These are phyloP conservation scores for Boletus edulis DNA, from an alignment of 768 basidiomycete genomes.

Conservation along the genomic window DNA sequence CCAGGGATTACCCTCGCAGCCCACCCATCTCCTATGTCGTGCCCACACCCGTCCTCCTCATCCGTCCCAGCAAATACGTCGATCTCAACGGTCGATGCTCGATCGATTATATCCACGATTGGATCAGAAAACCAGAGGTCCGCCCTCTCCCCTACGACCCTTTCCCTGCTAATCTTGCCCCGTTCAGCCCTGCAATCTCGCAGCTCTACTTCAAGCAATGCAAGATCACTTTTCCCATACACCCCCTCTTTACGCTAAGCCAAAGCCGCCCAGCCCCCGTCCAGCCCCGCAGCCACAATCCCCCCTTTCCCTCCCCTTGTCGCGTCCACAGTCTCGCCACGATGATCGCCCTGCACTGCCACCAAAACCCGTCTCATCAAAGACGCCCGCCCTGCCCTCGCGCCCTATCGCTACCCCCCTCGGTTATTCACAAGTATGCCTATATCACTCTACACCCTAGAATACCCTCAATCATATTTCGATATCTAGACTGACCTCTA, in stretches of 20 bases:
- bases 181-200: constrained; percentile 72
- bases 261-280: constrained; percentile 36
- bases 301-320: constrained; percentile 9
- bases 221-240: constrained; percentile 78
- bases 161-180: background rate
- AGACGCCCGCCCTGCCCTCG: constrained; percentile 7
- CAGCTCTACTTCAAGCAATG: constrained; percentile 70
- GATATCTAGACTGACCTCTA: constrained; percentile 22
- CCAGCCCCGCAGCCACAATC: constrained; percentile 23
- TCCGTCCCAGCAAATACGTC: constrained; percentile 70
- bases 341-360: constrained; percentile 38
- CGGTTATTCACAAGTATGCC: constrained; percentile 21
- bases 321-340: constrained; percentile 7
- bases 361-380: constrained; percentile 34
- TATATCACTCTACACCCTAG: background rate
- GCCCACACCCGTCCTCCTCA: constrained; percentile 87
- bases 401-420: constrained; percentile 15
- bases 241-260: constrained; percentile 90
- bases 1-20: constrained; percentile 75
- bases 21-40: constrained; percentile 91
- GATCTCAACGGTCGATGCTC: constrained; percentile 78
- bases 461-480: background rate
- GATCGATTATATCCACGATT: constrained; percentile 68
- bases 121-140: constrained; percentile 76
- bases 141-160: constrained; percentile 10